Evolutionary conservation across 306 rosid species (phyloP).

Genomic region (Pueraria montana): DNA sequence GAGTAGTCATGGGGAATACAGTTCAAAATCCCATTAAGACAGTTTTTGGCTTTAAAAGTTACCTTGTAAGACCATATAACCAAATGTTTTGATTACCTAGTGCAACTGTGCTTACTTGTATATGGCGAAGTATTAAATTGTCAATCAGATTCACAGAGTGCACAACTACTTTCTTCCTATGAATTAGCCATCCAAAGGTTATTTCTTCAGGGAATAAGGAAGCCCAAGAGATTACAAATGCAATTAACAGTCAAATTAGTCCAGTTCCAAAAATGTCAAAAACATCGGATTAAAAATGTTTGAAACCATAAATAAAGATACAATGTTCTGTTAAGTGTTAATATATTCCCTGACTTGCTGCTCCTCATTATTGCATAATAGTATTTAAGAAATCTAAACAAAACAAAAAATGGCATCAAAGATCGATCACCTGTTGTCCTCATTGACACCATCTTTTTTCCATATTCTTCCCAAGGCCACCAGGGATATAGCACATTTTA

Average conservation of each 20-base stretch:
- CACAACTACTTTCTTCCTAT: slow-evolving; percentile 13
- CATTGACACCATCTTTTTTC: slow-evolving; percentile 85
- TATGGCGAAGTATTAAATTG: slow-evolving; percentile 2
- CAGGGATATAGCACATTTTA: slow-evolving; percentile 91
- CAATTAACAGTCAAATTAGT: slow-evolving; percentile 19
- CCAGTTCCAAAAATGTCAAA: slow-evolving; percentile 29
- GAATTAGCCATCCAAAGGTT: slow-evolving; percentile 16
- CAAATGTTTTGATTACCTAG: slow-evolving; percentile 23
- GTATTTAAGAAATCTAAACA: neutral
- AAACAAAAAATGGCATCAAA: neutral
- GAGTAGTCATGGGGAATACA: slow-evolving; percentile 6
- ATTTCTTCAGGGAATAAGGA: slow-evolving; percentile 18
- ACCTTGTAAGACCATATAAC: slow-evolving; percentile 30
- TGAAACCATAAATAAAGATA: slow-evolving; percentile 11
- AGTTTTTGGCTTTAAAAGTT: neutral
- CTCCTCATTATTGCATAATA: slow-evolving; percentile 20
- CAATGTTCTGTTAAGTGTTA: neutral
- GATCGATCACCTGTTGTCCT: slow-evolving; percentile 76
- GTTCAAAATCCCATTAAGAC: slow-evolving; percentile 12
- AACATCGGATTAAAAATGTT: slow-evolving; percentile 22
- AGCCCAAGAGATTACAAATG: slow-evolving; percentile 15
- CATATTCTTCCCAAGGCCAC: slow-evolving; percentile 73
- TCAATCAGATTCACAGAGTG: slow-evolving; percentile 39
- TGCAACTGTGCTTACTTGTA: slow-evolving; percentile 25
- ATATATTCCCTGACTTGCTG: slow-evolving; percentile 23